A percentile compares a stretch with the other conserved stretches of the same genome.
These are phyloP conservation scores for Tulasnella sp. DNA, from an alignment of 768 basidiomycete genomes.

Conservation along the genomic window DNA sequence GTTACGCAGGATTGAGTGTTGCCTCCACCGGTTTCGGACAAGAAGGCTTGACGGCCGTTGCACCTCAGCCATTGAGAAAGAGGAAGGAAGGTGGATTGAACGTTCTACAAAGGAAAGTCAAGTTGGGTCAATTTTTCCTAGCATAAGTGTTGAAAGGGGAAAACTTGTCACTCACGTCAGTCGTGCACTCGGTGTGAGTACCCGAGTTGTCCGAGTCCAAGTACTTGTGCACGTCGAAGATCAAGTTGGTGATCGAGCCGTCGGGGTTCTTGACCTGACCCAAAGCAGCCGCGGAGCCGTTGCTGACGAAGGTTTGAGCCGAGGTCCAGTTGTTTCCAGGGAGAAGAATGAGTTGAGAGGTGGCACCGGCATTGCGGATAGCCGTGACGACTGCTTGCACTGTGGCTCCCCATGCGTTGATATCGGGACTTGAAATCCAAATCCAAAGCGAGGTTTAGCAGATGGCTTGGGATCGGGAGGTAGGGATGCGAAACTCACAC, in stretches of 20 bases:
- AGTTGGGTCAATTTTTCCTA: not conserved
- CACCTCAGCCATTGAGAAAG: not conserved
- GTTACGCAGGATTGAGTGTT: constrained; percentile 14
- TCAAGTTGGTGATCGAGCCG: constrained; percentile 36
- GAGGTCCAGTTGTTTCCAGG: constrained; percentile 51
- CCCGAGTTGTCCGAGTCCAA: constrained; percentile 42
- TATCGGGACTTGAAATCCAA: constrained; percentile 34
- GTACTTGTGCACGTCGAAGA: constrained; percentile 58
- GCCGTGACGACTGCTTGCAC: constrained; percentile 55
- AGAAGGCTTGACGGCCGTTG: constrained; percentile 14
- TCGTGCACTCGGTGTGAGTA: constrained; percentile 38
- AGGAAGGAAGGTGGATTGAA: constrained; percentile 1
- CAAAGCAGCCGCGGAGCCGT: constrained; percentile 45
- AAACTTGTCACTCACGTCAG: constrained; percentile 23
- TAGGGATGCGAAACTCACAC: constrained; percentile 30
- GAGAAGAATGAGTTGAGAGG: constrained; percentile 47
- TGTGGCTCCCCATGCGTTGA: constrained; percentile 42
- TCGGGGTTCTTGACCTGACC: constrained; percentile 41
- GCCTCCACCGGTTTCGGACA: constrained; percentile 18
- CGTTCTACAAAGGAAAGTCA: not conserved
- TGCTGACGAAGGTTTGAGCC: constrained; percentile 37
- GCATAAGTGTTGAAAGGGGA: not conserved
- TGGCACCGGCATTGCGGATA: constrained; percentile 51
- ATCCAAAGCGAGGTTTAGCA: too few species aligned
- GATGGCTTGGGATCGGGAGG: constrained; percentile 25